Conservation (phyloP, 208 protist species). For the Leishmania turanica region DNA sequence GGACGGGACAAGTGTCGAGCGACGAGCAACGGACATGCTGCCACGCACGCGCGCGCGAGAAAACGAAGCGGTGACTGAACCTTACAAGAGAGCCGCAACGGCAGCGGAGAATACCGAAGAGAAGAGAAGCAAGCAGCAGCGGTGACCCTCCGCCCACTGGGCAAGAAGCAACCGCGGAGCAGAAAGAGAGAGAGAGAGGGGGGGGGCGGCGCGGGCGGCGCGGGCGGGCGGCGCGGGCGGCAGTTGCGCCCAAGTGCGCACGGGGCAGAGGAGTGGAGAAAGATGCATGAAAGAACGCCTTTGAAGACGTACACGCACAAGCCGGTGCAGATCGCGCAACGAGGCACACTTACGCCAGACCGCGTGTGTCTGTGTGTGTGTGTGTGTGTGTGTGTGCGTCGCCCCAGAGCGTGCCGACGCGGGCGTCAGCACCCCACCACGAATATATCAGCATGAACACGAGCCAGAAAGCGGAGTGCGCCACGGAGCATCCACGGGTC, state of each 20-base stretch:
- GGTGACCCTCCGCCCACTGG: background rate
- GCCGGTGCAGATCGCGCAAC: background rate
- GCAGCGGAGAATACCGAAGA: background rate
- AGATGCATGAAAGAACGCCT: background rate
- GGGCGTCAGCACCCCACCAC: background rate
- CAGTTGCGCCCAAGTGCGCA: background rate
- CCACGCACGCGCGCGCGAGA: background rate
- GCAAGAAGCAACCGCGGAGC: background rate
- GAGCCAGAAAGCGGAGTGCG: background rate
- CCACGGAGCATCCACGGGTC: background rate
- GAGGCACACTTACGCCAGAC: background rate
- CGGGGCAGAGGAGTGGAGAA: background rate
- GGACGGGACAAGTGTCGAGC: background rate
- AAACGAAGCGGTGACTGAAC: background rate
- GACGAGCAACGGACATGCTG: too few species aligned
- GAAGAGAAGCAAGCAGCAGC: background rate
- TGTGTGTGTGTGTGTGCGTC: background rate
- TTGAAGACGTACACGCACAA: too few species aligned
- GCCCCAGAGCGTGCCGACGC: background rate
- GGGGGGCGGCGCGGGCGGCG: background rate
- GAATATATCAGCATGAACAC: background rate
- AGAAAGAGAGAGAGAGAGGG: background rate
- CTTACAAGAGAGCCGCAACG: background rate
- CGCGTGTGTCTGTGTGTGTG: background rate
- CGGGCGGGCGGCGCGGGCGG: background rate